phyloP scores from a whole-genome alignment of 2,329 filamentous ascomycete genomes.

The Fusarium abutilonis region DNA sequence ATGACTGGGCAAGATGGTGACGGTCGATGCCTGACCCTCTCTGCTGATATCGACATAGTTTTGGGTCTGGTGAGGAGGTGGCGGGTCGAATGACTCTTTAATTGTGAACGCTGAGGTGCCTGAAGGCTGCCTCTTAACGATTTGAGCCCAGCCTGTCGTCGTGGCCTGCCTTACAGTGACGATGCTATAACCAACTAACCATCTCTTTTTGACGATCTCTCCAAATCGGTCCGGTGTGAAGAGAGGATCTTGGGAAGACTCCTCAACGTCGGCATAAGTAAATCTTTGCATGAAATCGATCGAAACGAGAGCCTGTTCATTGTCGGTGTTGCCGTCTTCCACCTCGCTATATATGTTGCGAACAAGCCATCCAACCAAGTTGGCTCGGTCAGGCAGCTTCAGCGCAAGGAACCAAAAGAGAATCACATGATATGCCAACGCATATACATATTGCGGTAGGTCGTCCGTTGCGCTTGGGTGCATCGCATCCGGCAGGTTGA shows the following conservation, averaged over 20 bases:
- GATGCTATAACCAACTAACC: constrained; percentile 78
- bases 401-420: constrained; percentile 96
- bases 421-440: constrained; percentile 93
- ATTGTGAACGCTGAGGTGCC: constrained; percentile 69
- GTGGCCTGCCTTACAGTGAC: constrained; percentile 78
- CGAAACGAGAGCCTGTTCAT: constrained; percentile 93
- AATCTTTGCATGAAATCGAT: constrained; percentile 95
- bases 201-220: constrained; percentile 72
- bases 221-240: constrained; percentile 74
- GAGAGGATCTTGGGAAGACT: constrained; percentile 73
- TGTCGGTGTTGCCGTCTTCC: constrained; percentile 76
- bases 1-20: constrained; percentile 76
- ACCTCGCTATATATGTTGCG: constrained; percentile 84
- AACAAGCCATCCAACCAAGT: constrained; percentile 89
- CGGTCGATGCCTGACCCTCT: constrained; percentile 63
- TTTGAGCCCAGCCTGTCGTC: constrained; percentile 72
- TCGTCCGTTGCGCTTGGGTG: constrained; percentile 66
- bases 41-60: constrained; percentile 59
- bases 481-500: constrained; percentile 31
- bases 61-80: constrained; percentile 65
- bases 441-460: constrained; percentile 91
- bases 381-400: constrained; percentile 83
- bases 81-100: constrained; percentile 67
- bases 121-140: constrained; percentile 77
- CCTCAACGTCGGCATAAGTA: constrained; percentile 84